Percentiles rank a stretch among this genome's conserved stretches.
These are phyloP conservation scores for Beauveria medogensis DNA, from an alignment of 2,329 filamentous ascomycete genomes.

Conservation along the genomic window DNA sequence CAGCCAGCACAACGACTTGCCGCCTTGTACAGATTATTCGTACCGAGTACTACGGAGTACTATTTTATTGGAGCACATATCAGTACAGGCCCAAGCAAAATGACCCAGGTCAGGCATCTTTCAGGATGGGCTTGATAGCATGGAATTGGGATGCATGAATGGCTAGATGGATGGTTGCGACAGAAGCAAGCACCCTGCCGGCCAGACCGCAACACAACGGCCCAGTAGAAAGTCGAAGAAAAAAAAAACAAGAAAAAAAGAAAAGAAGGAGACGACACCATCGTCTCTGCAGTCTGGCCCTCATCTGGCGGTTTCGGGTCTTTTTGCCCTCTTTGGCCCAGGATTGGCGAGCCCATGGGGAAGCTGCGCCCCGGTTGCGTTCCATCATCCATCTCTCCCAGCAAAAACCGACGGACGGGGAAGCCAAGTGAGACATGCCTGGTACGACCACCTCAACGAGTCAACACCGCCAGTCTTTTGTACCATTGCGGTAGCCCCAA, in stretches of 20 bases:
- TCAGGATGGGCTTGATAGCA: too few relatives aligned
- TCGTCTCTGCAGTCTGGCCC: background rate
- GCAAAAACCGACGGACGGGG: background rate
- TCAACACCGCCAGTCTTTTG: background rate
- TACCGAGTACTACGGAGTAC: background rate
- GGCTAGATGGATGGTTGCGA: background rate
- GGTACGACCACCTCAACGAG: background rate
- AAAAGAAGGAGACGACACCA: background rate
- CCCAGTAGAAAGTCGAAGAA: background rate
- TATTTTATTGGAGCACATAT: too few relatives aligned
- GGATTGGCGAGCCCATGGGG: slow-evolving; percentile 11
- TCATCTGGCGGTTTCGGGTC: slow-evolving; percentile 7
- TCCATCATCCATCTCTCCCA: background rate
- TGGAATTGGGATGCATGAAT: background rate
- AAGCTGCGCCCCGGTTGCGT: slow-evolving; percentile 3
- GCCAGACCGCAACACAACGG: too few relatives aligned
- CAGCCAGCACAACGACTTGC: background rate
- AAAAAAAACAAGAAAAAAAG: background rate
- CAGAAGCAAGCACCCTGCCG: background rate
- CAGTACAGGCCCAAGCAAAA: too few relatives aligned
- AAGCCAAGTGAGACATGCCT: background rate
- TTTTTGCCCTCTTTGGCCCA: slow-evolving; percentile 8
- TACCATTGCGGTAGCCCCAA: background rate
- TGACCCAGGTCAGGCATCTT: too few relatives aligned
- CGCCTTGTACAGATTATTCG: background rate